Evolutionary conservation across 495 filamentous ascomycete species (phyloP), one percentile per base, ranked within the genome.

Genomic region (Penicillium coffeae): DNA sequence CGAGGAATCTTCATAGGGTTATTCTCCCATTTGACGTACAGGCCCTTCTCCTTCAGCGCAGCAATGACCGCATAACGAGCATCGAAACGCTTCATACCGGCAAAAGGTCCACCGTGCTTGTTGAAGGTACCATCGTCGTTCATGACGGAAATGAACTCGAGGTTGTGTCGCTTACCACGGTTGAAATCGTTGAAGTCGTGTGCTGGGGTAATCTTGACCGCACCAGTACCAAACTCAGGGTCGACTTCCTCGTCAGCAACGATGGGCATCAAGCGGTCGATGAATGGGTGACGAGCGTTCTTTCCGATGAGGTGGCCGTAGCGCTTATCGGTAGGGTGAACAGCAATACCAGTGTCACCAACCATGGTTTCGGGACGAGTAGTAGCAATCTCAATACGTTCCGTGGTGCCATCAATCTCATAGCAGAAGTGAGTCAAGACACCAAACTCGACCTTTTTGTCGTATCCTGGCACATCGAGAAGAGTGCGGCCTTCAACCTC

Each of bases 291-390:
- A 47, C 71, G 65, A 16, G 84, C 87, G 38, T 71, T 75, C 68
- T 86, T 87, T 53, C 86, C 87, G 38, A 89, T 74, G 41, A 89
- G 69, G 62, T 88, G 80, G 65, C 78, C 58, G 52, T 76, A 69
- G 45, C 73, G 71, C 55, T 81, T 81, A 70, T 88, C 87, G 25
- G 81, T 74, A 16, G 87, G 87, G 63, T 89, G 83, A 13, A 90
- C 87, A 44, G 87, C 87, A 56, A 90, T 82, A 65, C 80, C 87
- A 44, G 77, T 78, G 66, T 90, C 87, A 60, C 87, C 87, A 14
- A 88, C 75, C 81, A 90, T 89, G n/a, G 87, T 90, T 67, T 90
- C 87, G 7, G 79, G 79, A 68, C 87, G 80, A 41, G 87, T 90
- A 10, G 87, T 90, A 35, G 87, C 86, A 54, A 90, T 84, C 56